Evolutionary conservation across 441 rosid genomes (phyloP), one percentile per base, ranked within the genome.

Genomic region (Omphalea diandra): DNA sequence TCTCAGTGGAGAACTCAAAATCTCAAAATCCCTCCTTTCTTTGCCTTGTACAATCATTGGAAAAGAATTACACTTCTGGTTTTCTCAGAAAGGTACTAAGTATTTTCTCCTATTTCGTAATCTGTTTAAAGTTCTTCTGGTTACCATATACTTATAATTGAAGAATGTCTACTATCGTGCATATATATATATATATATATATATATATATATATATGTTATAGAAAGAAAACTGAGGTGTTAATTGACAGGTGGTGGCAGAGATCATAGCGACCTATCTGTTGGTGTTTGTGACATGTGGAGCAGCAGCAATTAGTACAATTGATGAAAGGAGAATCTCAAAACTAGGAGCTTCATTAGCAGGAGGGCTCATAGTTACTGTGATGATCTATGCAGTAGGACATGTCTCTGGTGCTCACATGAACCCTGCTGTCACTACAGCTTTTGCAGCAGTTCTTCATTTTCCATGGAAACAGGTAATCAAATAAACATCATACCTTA

Each of bases 351-450:
- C 90, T 20, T 88, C 89, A 0, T 35, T 85, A 14, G 85, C 86
- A 0, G 90, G 93, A 4, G 93, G 90, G 10, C 85, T 88, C 43
- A 78, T 86, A 7, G 85, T 86, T 22, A 85, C 89, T 0, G 90
- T 85, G 22, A 86, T 88, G 93, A 85, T 86, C 62, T 86, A 86
- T 38, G 88, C 89, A 2, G 90, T 86, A 4, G 90, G 93, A 3
- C 93, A 88, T 71, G 67, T 88, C 77, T 88, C 93, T 2, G 93
- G 93, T 50, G 89, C 88, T 10, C 93, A 86, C 73, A 86, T 88
- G 90, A 86, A 88, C 70, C 93, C 93, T 8, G 90, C 93, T 0
- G 89, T 88, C 69, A 88, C 88, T 32, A 63, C 76, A 9, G 86
- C 88, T 7, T 88, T 88, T 67, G 88, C 93, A 15, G 75, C 82